Evolutionary conservation across 176 grass and related monocot genomes (phyloP).

Genomic region (Calamus simplicifolius): DNA sequence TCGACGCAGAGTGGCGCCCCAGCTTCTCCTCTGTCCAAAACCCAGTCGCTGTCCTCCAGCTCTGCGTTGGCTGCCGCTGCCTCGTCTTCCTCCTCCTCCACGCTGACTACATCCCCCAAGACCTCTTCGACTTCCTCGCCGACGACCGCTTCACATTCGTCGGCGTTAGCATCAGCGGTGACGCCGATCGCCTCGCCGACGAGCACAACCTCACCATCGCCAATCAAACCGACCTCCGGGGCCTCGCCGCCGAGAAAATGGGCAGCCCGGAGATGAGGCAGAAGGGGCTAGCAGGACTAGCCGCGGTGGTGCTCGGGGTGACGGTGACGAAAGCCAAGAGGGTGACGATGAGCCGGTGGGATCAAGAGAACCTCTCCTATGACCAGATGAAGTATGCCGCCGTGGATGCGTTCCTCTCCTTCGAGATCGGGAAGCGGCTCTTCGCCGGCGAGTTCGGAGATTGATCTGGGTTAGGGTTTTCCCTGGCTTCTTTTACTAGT

Average conservation of each 20-base stretch:
- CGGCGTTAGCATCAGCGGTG: constrained; percentile 29
- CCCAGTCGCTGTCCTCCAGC: constrained; percentile 44
- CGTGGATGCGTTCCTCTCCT: constrained; percentile 44
- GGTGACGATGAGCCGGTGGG: constrained; percentile 39
- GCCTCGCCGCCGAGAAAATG: constrained; percentile 17
- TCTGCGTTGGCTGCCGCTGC: constrained; percentile 49
- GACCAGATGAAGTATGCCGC: constrained; percentile 49
- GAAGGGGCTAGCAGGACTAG: constrained; percentile 28
- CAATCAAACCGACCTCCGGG: constrained; percentile 25
- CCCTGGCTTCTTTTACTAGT: no score
- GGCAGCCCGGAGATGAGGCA: constrained; percentile 9
- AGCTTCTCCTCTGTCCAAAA: background rate
- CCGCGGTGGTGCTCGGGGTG: constrained; percentile 20
- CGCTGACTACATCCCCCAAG: constrained; percentile 15
- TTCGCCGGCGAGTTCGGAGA: constrained; percentile 4
- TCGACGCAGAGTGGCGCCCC: constrained; percentile 38
- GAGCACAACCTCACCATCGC: constrained; percentile 20
- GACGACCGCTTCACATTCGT: constrained; percentile 28
- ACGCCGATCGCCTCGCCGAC: constrained; percentile 19
- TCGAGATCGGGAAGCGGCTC: constrained; percentile 38
- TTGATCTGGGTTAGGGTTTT: no score
- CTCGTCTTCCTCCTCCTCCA: constrained; percentile 45
- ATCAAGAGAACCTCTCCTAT: background rate
- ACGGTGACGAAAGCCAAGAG: constrained; percentile 17
- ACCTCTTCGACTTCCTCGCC: constrained; percentile 22